Conservation (phyloP, 768 basidiomycete genomes). For the Dictyophora rubrovolvata region DNA sequence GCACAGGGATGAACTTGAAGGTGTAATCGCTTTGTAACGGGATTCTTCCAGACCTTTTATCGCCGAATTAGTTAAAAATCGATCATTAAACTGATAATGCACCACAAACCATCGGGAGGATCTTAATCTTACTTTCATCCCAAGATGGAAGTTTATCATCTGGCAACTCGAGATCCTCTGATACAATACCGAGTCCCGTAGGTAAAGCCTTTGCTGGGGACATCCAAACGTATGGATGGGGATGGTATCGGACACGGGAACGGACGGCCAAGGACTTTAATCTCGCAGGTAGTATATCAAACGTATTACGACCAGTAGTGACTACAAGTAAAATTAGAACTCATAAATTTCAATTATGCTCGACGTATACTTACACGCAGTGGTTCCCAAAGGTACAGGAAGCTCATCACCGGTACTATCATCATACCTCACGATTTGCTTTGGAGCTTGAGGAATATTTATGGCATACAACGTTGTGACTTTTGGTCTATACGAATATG, state of each 20-base stretch:
- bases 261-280: constrained; percentile 77
- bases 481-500: constrained; percentile 33
- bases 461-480: constrained; percentile 83
- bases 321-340: constrained; percentile 17
- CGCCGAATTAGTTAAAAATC: not conserved
- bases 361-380: constrained; percentile 51
- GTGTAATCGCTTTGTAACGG: constrained; percentile 69
- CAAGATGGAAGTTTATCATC: constrained; percentile 67
- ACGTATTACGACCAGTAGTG: constrained; percentile 67
- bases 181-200: constrained; percentile 76
- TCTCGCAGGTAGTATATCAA: constrained; percentile 59
- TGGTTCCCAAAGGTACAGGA: constrained; percentile 75
- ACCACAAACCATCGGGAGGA: constrained; percentile 46
- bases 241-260: constrained; percentile 64
- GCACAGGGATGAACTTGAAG: constrained; percentile 88
- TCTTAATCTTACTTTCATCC: constrained; percentile 68
- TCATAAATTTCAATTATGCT: not conserved
- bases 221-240: constrained; percentile 92
- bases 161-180: constrained; percentile 62
- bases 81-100: not conserved
- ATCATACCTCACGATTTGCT: constrained; percentile 65
- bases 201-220: constrained; percentile 58
- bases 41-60: constrained; percentile 81
- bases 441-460: constrained; percentile 52
- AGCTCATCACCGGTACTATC: constrained; percentile 83